These are phyloP conservation scores for Globisporangium iwayamae DNA, from an alignment of 352 stramenopile genomes.

Conservation along the genomic window DNA sequence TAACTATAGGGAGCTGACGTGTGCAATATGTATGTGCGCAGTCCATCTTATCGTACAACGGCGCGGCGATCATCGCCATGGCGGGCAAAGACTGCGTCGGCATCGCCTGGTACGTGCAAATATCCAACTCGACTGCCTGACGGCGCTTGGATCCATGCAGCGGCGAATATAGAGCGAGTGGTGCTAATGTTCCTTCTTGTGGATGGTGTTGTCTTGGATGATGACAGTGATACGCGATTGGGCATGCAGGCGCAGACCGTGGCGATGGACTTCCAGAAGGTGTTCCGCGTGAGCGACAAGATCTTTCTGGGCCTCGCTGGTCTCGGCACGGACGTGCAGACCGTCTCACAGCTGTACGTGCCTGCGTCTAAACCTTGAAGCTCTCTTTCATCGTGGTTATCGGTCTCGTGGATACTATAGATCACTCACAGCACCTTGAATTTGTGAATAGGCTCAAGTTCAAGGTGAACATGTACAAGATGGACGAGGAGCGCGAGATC, in stretches of 20 bases:
- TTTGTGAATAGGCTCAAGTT: constrained; percentile 70
- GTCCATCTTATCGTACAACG: constrained; percentile 97
- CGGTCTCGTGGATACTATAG: neutral
- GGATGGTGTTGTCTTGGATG: constrained; percentile 1
- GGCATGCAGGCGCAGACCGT: constrained; percentile 97
- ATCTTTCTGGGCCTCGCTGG: constrained; percentile 95
- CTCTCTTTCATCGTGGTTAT: neutral
- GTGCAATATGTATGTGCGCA: constrained; percentile 14
- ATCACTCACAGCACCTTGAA: neutral
- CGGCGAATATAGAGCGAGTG: no score
- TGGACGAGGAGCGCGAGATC: constrained; percentile 98
- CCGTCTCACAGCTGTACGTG: constrained; percentile 90
- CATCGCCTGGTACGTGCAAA: constrained; percentile 88
- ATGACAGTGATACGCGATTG: constrained; percentile 91
- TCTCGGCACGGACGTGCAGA: constrained; percentile 98
- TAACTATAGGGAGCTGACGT: neutral
- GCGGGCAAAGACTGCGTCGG: constrained; percentile 98
- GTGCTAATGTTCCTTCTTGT: neutral
- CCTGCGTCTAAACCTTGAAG: neutral
- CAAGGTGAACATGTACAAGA: constrained; percentile 97
- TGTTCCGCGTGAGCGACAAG: constrained; percentile 97
- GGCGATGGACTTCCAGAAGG: constrained; percentile 97
- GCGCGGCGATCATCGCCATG: constrained; percentile 98
- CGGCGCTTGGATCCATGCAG: neutral
- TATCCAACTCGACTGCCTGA: neutral